Evolutionary conservation across 225 moss, liverwort and hornwort species (phyloP).

Genomic region (Anthoceros angustus): DNA sequence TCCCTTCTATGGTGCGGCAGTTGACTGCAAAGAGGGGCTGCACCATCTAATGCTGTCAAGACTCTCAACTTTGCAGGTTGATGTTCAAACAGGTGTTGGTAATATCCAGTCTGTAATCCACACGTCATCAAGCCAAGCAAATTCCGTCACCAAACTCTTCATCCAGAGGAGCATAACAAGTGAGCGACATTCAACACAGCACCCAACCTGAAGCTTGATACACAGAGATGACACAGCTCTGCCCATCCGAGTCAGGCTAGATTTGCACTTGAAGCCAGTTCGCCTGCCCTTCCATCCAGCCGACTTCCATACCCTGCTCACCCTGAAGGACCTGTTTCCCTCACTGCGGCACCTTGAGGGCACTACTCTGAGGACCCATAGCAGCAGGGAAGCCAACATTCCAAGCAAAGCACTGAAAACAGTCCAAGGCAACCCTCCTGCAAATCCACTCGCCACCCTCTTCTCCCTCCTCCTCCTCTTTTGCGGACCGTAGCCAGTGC

Average conservation of each 20-base stretch:
- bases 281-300: not conserved
- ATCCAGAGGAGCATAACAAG: too few species aligned
- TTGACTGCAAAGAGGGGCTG: slow-evolving; percentile 19
- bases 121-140: not conserved
- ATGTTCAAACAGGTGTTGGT: slow-evolving; percentile 22
- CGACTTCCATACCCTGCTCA: not conserved
- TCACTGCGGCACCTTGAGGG: not conserved
- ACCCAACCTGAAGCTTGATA: slow-evolving; percentile 1
- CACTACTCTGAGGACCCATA: not conserved
- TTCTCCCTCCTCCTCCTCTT: too few species aligned
- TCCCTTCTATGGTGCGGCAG: slow-evolving; percentile 17
- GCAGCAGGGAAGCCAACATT: not conserved
- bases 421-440: too few species aligned
- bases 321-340: not conserved
- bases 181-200: not conserved
- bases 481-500: too few species aligned
- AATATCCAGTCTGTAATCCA: slow-evolving; percentile 23
- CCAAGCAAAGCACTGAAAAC: not conserved
- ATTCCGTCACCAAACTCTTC: not conserved
- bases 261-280: not conserved
- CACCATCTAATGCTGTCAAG: slow-evolving; percentile 21
- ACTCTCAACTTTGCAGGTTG: slow-evolving; percentile 15
- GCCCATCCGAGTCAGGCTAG: not conserved
- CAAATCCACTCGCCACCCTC: too few species aligned
- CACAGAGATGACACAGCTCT: not conserved